Evolutionary conservation across 805 yeast species (phyloP).

Genomic region (Saccharomyces paradoxus): DNA sequence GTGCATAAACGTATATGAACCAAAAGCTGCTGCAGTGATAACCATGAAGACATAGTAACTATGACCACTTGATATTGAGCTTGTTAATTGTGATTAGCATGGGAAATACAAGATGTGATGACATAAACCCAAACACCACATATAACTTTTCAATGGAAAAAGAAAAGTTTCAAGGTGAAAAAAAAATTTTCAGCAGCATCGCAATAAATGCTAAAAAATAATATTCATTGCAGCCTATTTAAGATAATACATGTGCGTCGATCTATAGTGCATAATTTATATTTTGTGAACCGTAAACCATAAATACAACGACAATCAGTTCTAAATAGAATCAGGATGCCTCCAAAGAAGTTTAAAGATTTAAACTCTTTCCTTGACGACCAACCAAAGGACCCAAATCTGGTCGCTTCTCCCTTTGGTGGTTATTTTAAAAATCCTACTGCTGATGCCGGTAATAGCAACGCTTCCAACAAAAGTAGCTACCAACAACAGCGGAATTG

Average conservation of each 20-base stretch:
- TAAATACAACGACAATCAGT: background rate
- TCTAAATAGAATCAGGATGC: conserved; percentile 13
- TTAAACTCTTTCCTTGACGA: conserved; percentile 25
- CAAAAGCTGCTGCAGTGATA: background rate
- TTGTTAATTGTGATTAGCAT: background rate
- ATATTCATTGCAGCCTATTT: background rate
- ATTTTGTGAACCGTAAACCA: background rate
- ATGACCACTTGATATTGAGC: background rate
- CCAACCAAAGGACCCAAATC: conserved; percentile 25
- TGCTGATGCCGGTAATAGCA: conserved; percentile 2
- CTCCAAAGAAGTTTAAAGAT: conserved; percentile 29
- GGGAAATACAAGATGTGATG: background rate
- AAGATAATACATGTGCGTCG: background rate
- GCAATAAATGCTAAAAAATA: background rate
- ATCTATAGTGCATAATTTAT: background rate
- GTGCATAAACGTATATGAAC: background rate
- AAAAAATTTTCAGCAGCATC: background rate
- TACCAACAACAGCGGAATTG: conserved; percentile 21
- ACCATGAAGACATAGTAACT: background rate
- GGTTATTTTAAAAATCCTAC: conserved; percentile 24
- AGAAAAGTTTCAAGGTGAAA: background rate
- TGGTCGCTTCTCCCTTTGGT: conserved; percentile 28
- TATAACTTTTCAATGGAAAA: background rate
- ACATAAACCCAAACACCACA: background rate
- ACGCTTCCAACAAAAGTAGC: conserved; percentile 6